Conservation (phyloP, 2,329 filamentous ascomycete species). For the Fusarium chaquense region DNA sequence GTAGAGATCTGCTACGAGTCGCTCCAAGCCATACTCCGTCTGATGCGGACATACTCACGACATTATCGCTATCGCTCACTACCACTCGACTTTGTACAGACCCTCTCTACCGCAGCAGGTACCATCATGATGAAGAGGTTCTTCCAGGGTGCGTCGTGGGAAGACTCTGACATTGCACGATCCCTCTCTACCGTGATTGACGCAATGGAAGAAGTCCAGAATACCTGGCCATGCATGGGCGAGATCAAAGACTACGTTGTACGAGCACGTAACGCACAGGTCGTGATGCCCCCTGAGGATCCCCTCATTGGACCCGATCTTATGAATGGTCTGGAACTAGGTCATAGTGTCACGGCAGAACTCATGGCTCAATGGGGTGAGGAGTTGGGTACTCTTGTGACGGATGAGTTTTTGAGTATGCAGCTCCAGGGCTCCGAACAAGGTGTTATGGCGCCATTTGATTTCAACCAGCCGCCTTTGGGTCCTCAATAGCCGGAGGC, state of each 20-base stretch:
- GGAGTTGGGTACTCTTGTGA: slow-evolving; percentile 52
- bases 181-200: slow-evolving; percentile 63
- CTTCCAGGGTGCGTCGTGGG: slow-evolving; percentile 55
- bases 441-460: slow-evolving; percentile 47
- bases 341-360: slow-evolving; percentile 39
- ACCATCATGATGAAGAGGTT: slow-evolving; percentile 61
- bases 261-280: slow-evolving; percentile 49
- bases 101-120: slow-evolving; percentile 60
- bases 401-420: slow-evolving; percentile 52
- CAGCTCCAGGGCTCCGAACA: slow-evolving; percentile 49
- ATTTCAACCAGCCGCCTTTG: slow-evolving; percentile 48
- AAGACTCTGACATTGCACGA: slow-evolving; percentile 60
- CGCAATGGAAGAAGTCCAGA: slow-evolving; percentile 64
- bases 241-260: slow-evolving; percentile 56
- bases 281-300: slow-evolving; percentile 50
- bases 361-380: slow-evolving; percentile 49
- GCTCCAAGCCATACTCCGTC: slow-evolving; percentile 58
- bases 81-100: slow-evolving; percentile 63
- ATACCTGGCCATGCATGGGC: slow-evolving; percentile 60
- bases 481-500: slow-evolving; percentile 9
- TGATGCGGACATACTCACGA: slow-evolving; percentile 59
- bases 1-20: slow-evolving; percentile 65
- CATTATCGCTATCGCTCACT: slow-evolving; percentile 59
- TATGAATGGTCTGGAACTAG: slow-evolving; percentile 51
- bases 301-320: slow-evolving; percentile 50